phyloP scores from a whole-genome alignment of 495 filamentous ascomycete genomes.

The Daldinia caldariorum region DNA sequence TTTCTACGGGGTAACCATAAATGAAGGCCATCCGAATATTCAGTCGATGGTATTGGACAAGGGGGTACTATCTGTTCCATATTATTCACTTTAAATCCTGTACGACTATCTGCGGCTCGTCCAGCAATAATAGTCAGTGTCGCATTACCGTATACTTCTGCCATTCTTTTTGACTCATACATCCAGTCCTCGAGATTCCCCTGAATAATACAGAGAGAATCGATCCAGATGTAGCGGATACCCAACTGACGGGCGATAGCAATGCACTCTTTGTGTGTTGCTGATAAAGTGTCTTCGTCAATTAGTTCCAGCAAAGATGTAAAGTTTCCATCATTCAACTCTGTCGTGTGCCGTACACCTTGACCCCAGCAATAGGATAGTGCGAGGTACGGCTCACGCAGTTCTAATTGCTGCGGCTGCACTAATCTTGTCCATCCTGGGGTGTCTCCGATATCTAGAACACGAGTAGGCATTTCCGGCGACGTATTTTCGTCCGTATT shows the following conservation, averaged over 20 bases:
- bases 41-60: slow-evolving; percentile 4
- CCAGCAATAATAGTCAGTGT: slow-evolving; percentile 35
- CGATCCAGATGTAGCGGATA: slow-evolving; percentile 47
- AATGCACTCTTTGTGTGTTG: slow-evolving; percentile 42
- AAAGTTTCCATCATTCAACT: slow-evolving; percentile 27
- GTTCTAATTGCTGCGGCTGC: background rate
- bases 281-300: slow-evolving; percentile 25
- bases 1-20: slow-evolving; percentile 3
- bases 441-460: slow-evolving; percentile 30
- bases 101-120: slow-evolving; percentile 28
- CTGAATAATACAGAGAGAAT: slow-evolving; percentile 46
- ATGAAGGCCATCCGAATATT: slow-evolving; percentile 12
- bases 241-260: slow-evolving; percentile 37
- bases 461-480: slow-evolving; percentile 40
- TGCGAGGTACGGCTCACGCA: slow-evolving; percentile 34
- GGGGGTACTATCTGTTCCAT: slow-evolving; percentile 13
- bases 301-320: slow-evolving; percentile 29
- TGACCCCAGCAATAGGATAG: slow-evolving; percentile 46
- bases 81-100: slow-evolving; percentile 14
- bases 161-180: slow-evolving; percentile 40
- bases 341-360: slow-evolving; percentile 21
- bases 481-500: background rate
- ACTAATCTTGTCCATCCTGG: slow-evolving; percentile 25
- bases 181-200: slow-evolving; percentile 37
- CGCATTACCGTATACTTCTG: slow-evolving; percentile 41